Evolutionary conservation across 2,329 filamentous ascomycete genomes (phyloP).

Genomic region (Stemphylium vesicarium): DNA sequence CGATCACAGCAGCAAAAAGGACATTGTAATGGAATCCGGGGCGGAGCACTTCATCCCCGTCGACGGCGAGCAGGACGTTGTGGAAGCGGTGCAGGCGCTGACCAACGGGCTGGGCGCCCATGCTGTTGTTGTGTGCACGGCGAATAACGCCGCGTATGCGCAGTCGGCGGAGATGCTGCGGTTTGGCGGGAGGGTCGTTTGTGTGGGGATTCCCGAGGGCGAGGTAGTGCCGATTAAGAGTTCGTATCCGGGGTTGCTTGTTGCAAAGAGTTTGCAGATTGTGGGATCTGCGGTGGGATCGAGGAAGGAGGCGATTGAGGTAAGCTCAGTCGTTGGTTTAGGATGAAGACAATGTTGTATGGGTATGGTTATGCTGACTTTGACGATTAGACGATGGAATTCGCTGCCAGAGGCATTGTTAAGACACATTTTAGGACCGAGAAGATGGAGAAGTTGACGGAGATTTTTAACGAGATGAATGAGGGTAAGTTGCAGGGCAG

Average conservation of each 20-base stretch:
- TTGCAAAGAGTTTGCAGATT: slow-evolving; percentile 53
- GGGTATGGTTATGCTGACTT: no score
- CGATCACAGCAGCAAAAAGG: slow-evolving; percentile 70
- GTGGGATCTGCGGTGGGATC: slow-evolving; percentile 56
- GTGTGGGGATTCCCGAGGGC: slow-evolving; percentile 57
- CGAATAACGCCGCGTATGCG: slow-evolving; percentile 56
- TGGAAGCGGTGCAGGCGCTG: slow-evolving; percentile 62
- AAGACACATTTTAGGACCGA: slow-evolving; percentile 56
- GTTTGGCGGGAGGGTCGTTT: slow-evolving; percentile 55
- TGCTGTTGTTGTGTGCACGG: slow-evolving; percentile 63
- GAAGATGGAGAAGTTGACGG: slow-evolving; percentile 57
- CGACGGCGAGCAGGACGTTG: slow-evolving; percentile 58
- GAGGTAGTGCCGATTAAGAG: slow-evolving; percentile 53
- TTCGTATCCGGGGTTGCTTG: slow-evolving; percentile 50
- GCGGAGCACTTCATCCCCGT: slow-evolving; percentile 72
- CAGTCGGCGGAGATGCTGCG: slow-evolving; percentile 50
- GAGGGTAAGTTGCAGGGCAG: slow-evolving; percentile 53
- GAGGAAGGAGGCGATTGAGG: slow-evolving; percentile 57
- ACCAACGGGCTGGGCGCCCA: slow-evolving; percentile 66
- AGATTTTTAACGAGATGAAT: slow-evolving; percentile 56
- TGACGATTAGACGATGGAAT: slow-evolving; percentile 45
- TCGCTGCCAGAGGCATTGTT: slow-evolving; percentile 51
- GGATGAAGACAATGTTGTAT: no score
- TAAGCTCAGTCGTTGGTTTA: no score
- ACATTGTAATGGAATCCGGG: slow-evolving; percentile 64